Base-by-base conservation (phyloP, 768 basidiomycete species). In the Pleurotus giganteus region DNA sequence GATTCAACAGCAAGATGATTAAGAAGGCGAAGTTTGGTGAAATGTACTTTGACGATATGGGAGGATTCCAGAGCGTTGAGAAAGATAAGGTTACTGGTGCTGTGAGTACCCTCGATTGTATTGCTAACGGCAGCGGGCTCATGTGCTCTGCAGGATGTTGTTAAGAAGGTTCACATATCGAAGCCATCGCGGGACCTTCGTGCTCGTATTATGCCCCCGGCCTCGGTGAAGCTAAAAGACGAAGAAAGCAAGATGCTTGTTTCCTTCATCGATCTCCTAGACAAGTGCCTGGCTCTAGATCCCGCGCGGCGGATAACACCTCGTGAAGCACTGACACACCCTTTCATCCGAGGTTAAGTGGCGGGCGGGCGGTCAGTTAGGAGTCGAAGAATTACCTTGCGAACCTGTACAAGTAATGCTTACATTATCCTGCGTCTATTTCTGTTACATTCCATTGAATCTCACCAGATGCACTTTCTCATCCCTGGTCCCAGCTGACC, bases 1-100 rank as follows among this genome's bases (percentile, higher is more conserved):
- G 94, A 46, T 91, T 98, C 74, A 95, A 93, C 65, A 79, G 83
- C 59, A 94, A 93, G 71, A 85, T 93, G 85, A 89, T 98, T 69
- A 97, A 96, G 74, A 93, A 89, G 66, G 91, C 91, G 0, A 88
- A 89, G 66, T 98, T 98, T 71, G 92, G 91, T 1, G 88, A 92
- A 47, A 71, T 89, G 62, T 96, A 94, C 65, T 99, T 98, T 60
- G 95, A 98, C 63, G 94, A 97, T 47, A 85, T 89, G 77, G 86
- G 90, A 46, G 89, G 83, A 26, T 98, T 98, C 62, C 77, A 84
- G 62, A 89, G 84, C 58, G 78, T 93, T 4, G 94, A 95, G 69
- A 85, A 78, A 61, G 91, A 95, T 65, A 85, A 86, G 58, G 83
- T 91, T 28, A 91, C 91, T 3, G 90, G 92, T 15, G 78, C 80